phyloP scores from a whole-genome alignment of 1,284 basidiomycete species.

The Apiotrichum gamsii region DNA sequence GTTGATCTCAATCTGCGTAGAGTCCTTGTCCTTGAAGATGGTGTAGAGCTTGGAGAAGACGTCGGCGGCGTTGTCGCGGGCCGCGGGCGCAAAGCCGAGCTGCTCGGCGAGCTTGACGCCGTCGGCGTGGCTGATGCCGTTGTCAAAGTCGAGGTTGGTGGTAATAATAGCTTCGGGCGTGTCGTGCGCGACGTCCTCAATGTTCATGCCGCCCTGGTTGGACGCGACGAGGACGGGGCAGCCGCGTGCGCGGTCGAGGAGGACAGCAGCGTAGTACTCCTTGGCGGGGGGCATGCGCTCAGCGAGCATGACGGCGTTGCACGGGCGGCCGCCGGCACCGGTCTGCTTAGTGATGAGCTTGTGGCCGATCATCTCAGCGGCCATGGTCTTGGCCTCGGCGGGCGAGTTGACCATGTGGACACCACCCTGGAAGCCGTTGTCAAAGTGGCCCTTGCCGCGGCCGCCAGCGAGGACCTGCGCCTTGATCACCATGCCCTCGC shows the following conservation, averaged over 20 bases:
- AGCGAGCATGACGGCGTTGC: constrained; percentile 98
- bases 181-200: constrained; percentile 98
- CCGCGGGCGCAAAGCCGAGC: constrained; percentile 73
- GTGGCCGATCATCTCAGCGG: constrained; percentile 88
- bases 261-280: constrained; percentile 96
- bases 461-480: constrained; percentile 97
- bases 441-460: constrained; percentile 95
- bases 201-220: constrained; percentile 93
- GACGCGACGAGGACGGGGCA: constrained; percentile 92
- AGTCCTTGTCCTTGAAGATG: constrained; percentile 98
- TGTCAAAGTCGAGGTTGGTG: constrained; percentile 81
- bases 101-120: constrained; percentile 78
- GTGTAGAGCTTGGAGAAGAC: constrained; percentile 93
- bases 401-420: constrained; percentile 93
- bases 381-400: constrained; percentile 79
- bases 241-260: constrained; percentile 88
- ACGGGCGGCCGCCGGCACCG: constrained; percentile 81
- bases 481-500: constrained; percentile 83
- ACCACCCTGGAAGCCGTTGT: constrained; percentile 93
- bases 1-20: constrained; percentile 99
- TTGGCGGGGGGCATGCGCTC: constrained; percentile 89
- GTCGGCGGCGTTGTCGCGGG: constrained; percentile 78
- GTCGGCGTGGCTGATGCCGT: constrained; percentile 67
- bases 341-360: constrained; percentile 99
- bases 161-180: constrained; percentile 95